These are phyloP conservation scores for Geotrichum fermentans DNA, from an alignment of 1,139 yeast species.

Conservation along the genomic window DNA sequence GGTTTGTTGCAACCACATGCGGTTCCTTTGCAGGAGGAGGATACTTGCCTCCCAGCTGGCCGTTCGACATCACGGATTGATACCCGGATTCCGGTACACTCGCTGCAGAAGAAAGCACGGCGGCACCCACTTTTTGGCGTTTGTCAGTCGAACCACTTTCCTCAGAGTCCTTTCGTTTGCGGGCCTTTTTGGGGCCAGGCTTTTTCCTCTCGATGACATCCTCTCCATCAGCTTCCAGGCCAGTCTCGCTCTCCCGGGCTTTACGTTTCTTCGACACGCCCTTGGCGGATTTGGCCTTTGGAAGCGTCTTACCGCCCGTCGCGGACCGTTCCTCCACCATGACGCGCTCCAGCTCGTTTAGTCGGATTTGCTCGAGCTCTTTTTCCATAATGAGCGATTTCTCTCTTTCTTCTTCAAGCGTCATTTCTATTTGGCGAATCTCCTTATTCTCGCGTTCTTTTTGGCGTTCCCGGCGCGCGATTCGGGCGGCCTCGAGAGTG, in stretches of 20 bases:
- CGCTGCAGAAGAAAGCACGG: not conserved
- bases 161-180: not conserved
- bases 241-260: not conserved
- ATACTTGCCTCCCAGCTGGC: not conserved
- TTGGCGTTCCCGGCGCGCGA: slow-evolving; percentile 23
- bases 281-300: not conserved
- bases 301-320: not conserved
- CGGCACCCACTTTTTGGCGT: not conserved
- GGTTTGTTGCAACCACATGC: not conserved
- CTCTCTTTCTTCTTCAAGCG: slow-evolving; percentile 12
- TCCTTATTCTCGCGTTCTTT: slow-evolving; percentile 11
- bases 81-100: not conserved
- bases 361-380: not conserved
- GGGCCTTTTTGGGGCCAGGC: not conserved
- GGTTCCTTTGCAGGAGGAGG: not conserved
- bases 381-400: not conserved
- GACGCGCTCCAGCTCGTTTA: not conserved
- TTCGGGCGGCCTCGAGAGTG: not conserved
- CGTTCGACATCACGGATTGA: not conserved
- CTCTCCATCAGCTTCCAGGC: not conserved
- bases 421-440: slow-evolving; percentile 4
- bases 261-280: slow-evolving; percentile 1
- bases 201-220: not conserved
- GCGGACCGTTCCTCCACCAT: not conserved
- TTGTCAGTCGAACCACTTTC: not conserved